These are phyloP conservation scores for Narthecium ossifragum DNA, from an alignment of 106 monocot genomes.

Conservation along the genomic window DNA sequence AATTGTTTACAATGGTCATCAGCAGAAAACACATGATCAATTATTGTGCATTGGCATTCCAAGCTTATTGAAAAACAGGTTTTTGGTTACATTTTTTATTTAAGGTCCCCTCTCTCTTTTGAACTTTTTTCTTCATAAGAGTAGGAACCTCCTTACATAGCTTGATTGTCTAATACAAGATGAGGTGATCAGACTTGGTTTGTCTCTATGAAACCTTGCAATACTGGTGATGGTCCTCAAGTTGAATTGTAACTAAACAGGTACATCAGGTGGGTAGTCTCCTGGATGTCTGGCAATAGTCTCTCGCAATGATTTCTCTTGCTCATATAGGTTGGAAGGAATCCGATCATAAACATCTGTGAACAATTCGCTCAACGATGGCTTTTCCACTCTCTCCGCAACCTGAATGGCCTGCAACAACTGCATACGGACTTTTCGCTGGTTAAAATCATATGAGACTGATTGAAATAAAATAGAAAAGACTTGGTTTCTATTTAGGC, in stretches of 20 bases:
- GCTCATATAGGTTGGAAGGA: constrained; percentile 69
- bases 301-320: constrained; percentile 51
- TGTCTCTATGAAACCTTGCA: too few relatives aligned
- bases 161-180: too few relatives aligned
- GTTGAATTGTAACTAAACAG: constrained; percentile 5
- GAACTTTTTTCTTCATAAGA: too few relatives aligned
- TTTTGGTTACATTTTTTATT: too few relatives aligned
- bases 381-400: constrained; percentile 72
- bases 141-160: too few relatives aligned
- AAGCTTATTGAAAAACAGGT: too few relatives aligned
- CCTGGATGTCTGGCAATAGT: constrained; percentile 50
- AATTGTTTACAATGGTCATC: too few relatives aligned
- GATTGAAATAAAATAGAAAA: neutral
- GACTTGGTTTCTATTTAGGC: neutral
- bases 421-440: too few relatives aligned
- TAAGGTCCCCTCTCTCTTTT: too few relatives aligned
- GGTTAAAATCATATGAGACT: neutral
- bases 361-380: constrained; percentile 60
- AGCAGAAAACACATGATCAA: too few relatives aligned
- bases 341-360: constrained; percentile 82
- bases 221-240: neutral
- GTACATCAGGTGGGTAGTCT: constrained; percentile 76
- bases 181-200: neutral
- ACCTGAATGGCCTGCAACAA: constrained; percentile 69
- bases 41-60: too few relatives aligned